A percentile compares a stretch with the other conserved stretches of the same genome.
Evolutionary conservation across 1,284 basidiomycete genomes (phyloP).

Genomic region (Boletellus deceptivus): DNA sequence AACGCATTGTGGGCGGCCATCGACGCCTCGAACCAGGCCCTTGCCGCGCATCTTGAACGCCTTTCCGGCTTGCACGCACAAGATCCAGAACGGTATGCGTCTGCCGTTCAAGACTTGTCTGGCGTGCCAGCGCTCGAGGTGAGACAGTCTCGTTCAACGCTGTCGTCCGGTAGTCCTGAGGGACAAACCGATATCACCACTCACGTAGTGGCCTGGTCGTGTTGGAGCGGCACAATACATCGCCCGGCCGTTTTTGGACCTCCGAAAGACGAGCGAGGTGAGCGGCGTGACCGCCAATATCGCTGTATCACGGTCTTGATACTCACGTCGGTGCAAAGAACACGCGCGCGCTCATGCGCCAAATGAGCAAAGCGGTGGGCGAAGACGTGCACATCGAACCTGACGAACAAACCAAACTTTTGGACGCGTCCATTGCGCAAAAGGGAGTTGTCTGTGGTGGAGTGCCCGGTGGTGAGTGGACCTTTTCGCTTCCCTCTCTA

Average conservation of each 20-base stretch:
- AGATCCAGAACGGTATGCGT: constrained; percentile 49
- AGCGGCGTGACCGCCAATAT: constrained; percentile 9
- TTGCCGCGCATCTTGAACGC: constrained; percentile 50
- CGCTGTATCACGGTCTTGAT: too few species aligned
- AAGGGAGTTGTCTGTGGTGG: constrained; percentile 92
- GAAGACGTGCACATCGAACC: constrained; percentile 86
- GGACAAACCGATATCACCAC: not conserved
- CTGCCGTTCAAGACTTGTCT: constrained; percentile 59
- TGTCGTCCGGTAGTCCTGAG: not conserved
- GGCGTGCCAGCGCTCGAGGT: constrained; percentile 59
- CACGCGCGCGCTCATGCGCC: constrained; percentile 81
- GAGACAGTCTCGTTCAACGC: not conserved
- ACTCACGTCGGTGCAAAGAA: constrained; percentile 30
- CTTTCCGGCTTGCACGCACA: constrained; percentile 49
- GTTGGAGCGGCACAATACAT: constrained; percentile 8
- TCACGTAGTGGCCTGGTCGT: constrained; percentile 23
- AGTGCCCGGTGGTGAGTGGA: constrained; percentile 83
- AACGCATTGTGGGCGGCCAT: constrained; percentile 69
- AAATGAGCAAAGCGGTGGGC: constrained; percentile 77
- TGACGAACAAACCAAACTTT: constrained; percentile 80
- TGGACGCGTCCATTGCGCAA: constrained; percentile 75
- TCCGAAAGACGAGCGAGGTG: constrained; percentile 58
- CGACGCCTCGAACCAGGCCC: constrained; percentile 56
- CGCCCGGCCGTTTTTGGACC: constrained; percentile 51
- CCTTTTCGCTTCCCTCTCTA: not conserved